phyloP scores from a whole-genome alignment of 306 rosid species.

The Pueraria montana region DNA sequence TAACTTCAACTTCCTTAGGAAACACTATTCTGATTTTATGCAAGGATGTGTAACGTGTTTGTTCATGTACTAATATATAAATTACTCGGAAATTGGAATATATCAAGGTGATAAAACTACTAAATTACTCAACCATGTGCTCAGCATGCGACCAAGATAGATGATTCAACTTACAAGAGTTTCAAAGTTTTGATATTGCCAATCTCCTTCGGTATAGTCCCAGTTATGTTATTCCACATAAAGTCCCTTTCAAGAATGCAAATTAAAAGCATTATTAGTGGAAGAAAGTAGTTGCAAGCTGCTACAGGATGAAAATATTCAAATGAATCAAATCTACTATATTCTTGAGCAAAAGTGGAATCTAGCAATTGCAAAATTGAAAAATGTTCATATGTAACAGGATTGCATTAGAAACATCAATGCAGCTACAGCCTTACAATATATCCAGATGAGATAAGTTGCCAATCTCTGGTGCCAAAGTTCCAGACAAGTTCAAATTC shows the following conservation, averaged over 20 bases:
- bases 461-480: slow-evolving; percentile 79
- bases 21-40: slow-evolving; percentile 7
- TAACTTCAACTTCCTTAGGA: slow-evolving; percentile 23
- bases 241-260: slow-evolving; percentile 71
- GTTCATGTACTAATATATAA: background rate
- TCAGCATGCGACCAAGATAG: background rate
- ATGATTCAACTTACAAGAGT: slow-evolving; percentile 75
- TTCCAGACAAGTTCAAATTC: slow-evolving; percentile 72
- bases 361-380: slow-evolving; percentile 20
- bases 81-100: slow-evolving; percentile 33
- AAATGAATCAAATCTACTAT: slow-evolving; percentile 31
- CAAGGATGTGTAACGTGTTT: background rate
- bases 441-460: slow-evolving; percentile 62
- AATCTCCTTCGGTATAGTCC: slow-evolving; percentile 86
- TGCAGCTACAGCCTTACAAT: slow-evolving; percentile 66
- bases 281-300: slow-evolving; percentile 34
- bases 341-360: slow-evolving; percentile 30
- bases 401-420: slow-evolving; percentile 7
- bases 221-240: slow-evolving; percentile 88
- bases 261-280: slow-evolving; percentile 43
- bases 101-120: background rate
- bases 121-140: background rate
- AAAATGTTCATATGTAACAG: background rate
- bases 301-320: slow-evolving; percentile 23
- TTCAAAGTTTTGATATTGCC: slow-evolving; percentile 75